Evolutionary conservation across 495 filamentous ascomycete genomes (phyloP).

Genomic region (Penicillium arizonense): DNA sequence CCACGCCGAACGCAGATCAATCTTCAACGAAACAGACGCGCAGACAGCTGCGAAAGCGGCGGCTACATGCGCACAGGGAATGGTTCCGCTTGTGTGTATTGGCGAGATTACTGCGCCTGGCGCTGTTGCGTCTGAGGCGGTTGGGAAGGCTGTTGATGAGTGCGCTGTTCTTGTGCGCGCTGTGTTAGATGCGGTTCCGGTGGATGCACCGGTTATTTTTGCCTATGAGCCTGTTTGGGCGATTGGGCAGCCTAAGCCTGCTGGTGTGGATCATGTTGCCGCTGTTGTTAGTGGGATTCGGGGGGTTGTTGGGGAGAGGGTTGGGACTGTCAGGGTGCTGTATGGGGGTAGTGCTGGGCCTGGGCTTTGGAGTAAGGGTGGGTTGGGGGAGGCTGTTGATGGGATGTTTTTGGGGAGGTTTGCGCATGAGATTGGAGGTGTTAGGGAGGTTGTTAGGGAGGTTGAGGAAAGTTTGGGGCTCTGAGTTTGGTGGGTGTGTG

Average conservation of each 20-base stretch:
- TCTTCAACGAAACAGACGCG: slow-evolving; percentile 71
- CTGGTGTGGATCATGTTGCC: slow-evolving; percentile 66
- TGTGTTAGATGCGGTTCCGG: slow-evolving; percentile 56
- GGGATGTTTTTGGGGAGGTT: slow-evolving; percentile 82
- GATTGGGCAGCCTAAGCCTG: slow-evolving; percentile 74
- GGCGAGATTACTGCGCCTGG: slow-evolving; percentile 60
- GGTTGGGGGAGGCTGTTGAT: slow-evolving; percentile 66
- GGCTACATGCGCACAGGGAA: slow-evolving; percentile 61
- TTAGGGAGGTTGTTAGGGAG: slow-evolving; percentile 67
- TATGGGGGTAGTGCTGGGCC: slow-evolving; percentile 82
- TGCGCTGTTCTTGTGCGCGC: slow-evolving; percentile 61
- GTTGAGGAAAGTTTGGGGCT: slow-evolving; percentile 44
- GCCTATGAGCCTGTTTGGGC: slow-evolving; percentile 93
- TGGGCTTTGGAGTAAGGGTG: slow-evolving; percentile 61
- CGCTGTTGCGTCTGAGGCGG: slow-evolving; percentile 47
- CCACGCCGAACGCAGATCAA: slow-evolving; percentile 69
- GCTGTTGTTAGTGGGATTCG: slow-evolving; percentile 65
- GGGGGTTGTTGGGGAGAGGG: slow-evolving; percentile 36
- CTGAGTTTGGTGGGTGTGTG: no score
- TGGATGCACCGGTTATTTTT: slow-evolving; percentile 66
- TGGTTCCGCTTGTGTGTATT: slow-evolving; percentile 78
- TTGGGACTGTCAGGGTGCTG: slow-evolving; percentile 60
- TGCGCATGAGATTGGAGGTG: slow-evolving; percentile 68
- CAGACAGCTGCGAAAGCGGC: slow-evolving; percentile 63
- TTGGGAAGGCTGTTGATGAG: slow-evolving; percentile 60